A percentile compares a stretch with the other conserved stretches of the same genome.
Conservation (phyloP, 2,329 filamentous ascomycete species). For the Talaromyces sp. region DNA sequence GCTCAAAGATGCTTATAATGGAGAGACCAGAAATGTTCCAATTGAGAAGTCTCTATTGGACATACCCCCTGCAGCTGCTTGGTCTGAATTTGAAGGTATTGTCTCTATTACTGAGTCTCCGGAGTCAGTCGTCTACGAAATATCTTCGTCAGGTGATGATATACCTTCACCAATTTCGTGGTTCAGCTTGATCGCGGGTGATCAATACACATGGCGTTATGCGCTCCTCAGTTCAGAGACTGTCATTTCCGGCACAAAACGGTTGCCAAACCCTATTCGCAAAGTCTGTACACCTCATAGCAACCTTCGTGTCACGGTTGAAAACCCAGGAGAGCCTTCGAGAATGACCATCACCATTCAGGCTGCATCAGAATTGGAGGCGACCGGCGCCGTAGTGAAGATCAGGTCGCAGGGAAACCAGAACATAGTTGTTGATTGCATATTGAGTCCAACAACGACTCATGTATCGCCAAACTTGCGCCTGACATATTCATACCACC, state of each 20-base stretch:
- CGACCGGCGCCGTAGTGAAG: not conserved
- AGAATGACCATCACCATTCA: not conserved
- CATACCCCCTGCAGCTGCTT: constrained; percentile 56
- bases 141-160: not conserved
- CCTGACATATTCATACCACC: constrained; percentile 87
- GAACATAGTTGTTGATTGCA: not conserved
- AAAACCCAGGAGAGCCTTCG: not conserved
- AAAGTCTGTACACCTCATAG: not conserved
- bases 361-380: not conserved
- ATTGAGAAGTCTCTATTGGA: not conserved
- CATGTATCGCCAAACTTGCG: constrained; percentile 66
- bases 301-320: not conserved
- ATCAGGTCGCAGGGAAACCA: not conserved
- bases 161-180: constrained; percentile 50
- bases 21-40: not conserved
- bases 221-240: constrained; percentile 91
- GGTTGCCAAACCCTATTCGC: not conserved
- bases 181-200: constrained; percentile 75
- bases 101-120: not conserved
- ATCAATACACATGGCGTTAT: constrained; percentile 85
- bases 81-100: not conserved
- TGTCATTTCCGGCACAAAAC: constrained; percentile 63
- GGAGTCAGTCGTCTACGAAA: not conserved
- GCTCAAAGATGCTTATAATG: not conserved
- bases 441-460: constrained; percentile 64